Conservation (phyloP, 768 basidiomycete species). For the Clitopilus passeckerianus region DNA sequence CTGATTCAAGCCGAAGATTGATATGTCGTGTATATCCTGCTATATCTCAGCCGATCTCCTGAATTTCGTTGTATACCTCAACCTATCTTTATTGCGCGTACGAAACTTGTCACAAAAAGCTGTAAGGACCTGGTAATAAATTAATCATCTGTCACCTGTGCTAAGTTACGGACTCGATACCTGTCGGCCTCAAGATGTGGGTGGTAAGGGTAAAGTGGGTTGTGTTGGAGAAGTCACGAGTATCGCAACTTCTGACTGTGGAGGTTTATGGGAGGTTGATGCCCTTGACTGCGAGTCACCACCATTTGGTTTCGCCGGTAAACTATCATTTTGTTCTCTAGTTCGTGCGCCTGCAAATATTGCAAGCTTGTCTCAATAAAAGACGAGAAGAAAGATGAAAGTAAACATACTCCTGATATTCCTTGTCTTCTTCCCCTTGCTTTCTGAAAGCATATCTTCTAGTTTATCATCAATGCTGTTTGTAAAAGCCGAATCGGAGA, state of each 20-base stretch:
- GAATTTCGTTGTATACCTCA: slow-evolving; percentile 15
- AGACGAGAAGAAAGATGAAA: not conserved
- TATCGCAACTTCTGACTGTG: slow-evolving; percentile 4
- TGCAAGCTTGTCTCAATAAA: not conserved
- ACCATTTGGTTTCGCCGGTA: not conserved
- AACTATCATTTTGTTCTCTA: not conserved
- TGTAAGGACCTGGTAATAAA: too few species aligned
- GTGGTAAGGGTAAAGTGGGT: not conserved
- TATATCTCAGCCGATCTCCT: not conserved
- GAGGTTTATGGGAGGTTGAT: not conserved
- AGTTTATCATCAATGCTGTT: slow-evolving; percentile 36
- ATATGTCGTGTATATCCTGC: slow-evolving; percentile 1
- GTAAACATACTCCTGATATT: slow-evolving; percentile 10
- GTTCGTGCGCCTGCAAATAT: not conserved
- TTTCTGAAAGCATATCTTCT: slow-evolving; percentile 40
- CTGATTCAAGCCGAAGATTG: slow-evolving; percentile 44
- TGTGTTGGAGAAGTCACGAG: slow-evolving; percentile 1
- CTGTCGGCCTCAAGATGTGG: not conserved
- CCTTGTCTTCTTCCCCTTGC: slow-evolving; percentile 20
- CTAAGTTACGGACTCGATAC: too few species aligned
- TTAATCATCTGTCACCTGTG: too few species aligned
- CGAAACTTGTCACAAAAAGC: too few species aligned
- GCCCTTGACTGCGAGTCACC: not conserved
- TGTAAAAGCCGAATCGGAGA: slow-evolving; percentile 43
- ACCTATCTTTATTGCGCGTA: slow-evolving; percentile 1